Conservation (phyloP, 495 filamentous ascomycete genomes). For the Neurospora sp. region DNA sequence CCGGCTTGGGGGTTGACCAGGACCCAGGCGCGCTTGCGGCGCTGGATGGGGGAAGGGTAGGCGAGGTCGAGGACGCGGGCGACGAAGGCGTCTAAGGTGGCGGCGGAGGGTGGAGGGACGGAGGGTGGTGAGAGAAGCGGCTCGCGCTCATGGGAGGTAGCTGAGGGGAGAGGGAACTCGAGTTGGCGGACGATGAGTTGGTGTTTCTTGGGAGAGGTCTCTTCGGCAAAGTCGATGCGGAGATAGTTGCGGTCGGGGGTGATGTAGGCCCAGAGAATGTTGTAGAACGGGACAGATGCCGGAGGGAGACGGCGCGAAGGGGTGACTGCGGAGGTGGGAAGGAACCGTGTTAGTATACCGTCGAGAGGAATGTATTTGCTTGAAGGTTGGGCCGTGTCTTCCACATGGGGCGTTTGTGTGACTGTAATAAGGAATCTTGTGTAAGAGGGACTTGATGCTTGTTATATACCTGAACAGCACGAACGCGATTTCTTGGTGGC, state of each 20-base stretch:
- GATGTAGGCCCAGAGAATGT: conserved; percentile 72
- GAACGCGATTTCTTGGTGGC: not conserved
- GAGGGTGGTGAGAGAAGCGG: conserved; percentile 55
- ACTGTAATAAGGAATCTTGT: not conserved
- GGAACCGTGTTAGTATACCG: not conserved
- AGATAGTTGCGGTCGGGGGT: conserved; percentile 46
- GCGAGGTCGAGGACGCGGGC: conserved; percentile 51
- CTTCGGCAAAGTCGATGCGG: conserved; percentile 62
- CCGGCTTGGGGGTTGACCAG: conserved; percentile 88
- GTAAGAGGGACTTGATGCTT: not conserved
- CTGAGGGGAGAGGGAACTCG: conserved; percentile 14
- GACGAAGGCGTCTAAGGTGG: conserved; percentile 32
- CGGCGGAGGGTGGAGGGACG: conserved; percentile 33
- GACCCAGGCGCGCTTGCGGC: conserved; percentile 69
- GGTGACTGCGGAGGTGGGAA: not conserved
- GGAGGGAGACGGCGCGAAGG: conserved; percentile 1
- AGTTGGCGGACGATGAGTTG: conserved; percentile 11
- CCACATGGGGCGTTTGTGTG: not conserved
- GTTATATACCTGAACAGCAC: not conserved
- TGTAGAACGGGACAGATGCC: conserved; percentile 57
- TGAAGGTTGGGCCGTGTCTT: not conserved
- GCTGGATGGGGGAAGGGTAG: conserved; percentile 57
- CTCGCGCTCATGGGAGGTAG: conserved; percentile 25
- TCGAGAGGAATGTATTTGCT: not conserved
- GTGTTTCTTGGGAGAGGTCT: conserved; percentile 8